A percentile compares a stretch with the other conserved stretches of the same genome.
Evolutionary conservation across 345 rosid species (phyloP).

Genomic region (Camelina laxa): DNA sequence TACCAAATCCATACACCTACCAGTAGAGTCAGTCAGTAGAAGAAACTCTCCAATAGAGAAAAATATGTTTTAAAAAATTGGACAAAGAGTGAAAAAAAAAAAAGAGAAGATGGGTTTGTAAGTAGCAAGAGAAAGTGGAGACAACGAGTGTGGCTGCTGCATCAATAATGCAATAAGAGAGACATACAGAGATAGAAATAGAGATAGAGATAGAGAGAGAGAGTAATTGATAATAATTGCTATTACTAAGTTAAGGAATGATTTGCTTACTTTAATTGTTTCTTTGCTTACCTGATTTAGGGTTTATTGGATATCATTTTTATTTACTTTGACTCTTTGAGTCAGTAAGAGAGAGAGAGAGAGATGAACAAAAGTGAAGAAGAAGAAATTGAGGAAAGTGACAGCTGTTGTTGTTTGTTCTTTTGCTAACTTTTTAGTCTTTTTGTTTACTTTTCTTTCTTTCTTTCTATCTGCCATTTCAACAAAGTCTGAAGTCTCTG

Average conservation of each 20-base stretch:
- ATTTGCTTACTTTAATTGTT: conserved; percentile 35
- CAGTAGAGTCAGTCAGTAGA: conserved; percentile 38
- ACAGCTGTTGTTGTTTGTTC: conserved; percentile 44
- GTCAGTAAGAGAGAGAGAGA: neutral
- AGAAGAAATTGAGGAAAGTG: conserved; percentile 20
- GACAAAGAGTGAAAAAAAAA: conserved; percentile 7
- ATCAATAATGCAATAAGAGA: conserved; percentile 39
- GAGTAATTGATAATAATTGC: neutral
- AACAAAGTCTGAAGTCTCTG: conserved; percentile 9
- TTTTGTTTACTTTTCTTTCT: neutral
- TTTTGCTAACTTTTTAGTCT: conserved; percentile 23
- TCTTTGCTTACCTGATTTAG: conserved; percentile 51
- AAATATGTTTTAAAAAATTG: conserved; percentile 22
- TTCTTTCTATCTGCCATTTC: conserved; percentile 14
- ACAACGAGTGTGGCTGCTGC: conserved; percentile 41
- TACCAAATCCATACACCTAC: conserved; percentile 46
- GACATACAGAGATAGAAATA: neutral
- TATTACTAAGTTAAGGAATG: conserved; percentile 26
- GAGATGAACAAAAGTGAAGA: neutral
- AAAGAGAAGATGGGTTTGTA: conserved; percentile 41
- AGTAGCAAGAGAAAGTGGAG: conserved; percentile 41
- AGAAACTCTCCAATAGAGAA: conserved; percentile 36
- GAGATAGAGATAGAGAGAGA: conserved; percentile 16
- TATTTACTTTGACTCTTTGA: neutral
- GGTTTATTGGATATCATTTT: conserved; percentile 43